A percentile compares a stretch with the other conserved stretches of the same genome.
These are phyloP conservation scores for Clitopilus passeckerianus DNA, from an alignment of 768 basidiomycete species.

Conservation along the genomic window DNA sequence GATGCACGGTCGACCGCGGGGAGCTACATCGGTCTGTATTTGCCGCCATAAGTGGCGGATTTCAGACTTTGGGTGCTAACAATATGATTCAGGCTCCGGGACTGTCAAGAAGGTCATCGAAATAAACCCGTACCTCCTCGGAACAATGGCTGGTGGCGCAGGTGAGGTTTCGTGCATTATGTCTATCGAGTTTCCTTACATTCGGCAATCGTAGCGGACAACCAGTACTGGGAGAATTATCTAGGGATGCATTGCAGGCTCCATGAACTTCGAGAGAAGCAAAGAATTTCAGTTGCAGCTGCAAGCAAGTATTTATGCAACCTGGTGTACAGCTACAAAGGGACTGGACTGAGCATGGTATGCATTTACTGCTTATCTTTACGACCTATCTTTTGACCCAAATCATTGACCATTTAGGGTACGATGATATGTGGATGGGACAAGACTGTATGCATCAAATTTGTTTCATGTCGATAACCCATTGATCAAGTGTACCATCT, in stretches of 20 bases:
- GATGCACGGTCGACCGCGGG: slow-evolving; percentile 97
- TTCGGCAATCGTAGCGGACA: slow-evolving; percentile 57
- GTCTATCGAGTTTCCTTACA: not conserved
- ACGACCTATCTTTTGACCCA: not conserved
- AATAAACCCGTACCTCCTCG: slow-evolving; percentile 97
- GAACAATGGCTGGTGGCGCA: slow-evolving; percentile 99
- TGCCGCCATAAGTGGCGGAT: too few relatives aligned
- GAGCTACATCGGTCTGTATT: slow-evolving; percentile 81
- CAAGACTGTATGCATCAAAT: slow-evolving; percentile 70
- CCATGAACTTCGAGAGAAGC: slow-evolving; percentile 92
- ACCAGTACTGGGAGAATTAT: slow-evolving; percentile 98
- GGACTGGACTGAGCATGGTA: slow-evolving; percentile 99
- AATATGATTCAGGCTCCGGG: slow-evolving; percentile 66
- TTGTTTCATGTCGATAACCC: not conserved
- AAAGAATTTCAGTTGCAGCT: slow-evolving; percentile 97
- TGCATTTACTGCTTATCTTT: slow-evolving; percentile 13
- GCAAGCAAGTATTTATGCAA: slow-evolving; percentile 97
- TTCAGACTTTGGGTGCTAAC: not conserved
- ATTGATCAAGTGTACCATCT: slow-evolving; percentile 1
- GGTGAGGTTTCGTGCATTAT: slow-evolving; percentile 41
- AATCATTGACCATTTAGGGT: slow-evolving; percentile 55
- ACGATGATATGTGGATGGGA: slow-evolving; percentile 99
- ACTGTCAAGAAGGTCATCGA: slow-evolving; percentile 99
- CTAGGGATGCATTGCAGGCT: slow-evolving; percentile 96
- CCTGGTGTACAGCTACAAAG: slow-evolving; percentile 96